These are phyloP conservation scores for Apiospora arundinis DNA, from an alignment of 2,329 filamentous ascomycete genomes.

Conservation along the genomic window DNA sequence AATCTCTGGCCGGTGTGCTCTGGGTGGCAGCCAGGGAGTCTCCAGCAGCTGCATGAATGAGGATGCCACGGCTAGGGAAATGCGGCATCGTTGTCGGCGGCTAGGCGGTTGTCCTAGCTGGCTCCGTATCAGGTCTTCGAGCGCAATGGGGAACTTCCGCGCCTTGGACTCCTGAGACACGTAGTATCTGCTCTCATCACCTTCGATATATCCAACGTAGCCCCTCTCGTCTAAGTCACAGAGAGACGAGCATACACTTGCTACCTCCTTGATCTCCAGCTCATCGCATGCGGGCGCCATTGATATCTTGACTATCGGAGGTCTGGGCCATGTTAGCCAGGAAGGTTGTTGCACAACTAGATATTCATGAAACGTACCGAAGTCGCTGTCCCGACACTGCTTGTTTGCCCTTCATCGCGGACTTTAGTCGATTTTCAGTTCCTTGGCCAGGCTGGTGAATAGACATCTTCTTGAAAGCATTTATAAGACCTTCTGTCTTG, in stretches of 20 bases:
- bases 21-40: conserved; percentile 30
- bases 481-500: not conserved
- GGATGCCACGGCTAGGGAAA: conserved; percentile 35
- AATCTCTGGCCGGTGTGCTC: not conserved
- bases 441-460: not conserved
- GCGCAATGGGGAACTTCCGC: not conserved
- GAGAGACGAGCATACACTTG: not conserved
- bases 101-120: conserved; percentile 20
- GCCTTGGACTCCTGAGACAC: not conserved
- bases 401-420: not conserved
- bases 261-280: not conserved
- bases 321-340: not conserved
- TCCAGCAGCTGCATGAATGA: conserved; percentile 37
- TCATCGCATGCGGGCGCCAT: not conserved
- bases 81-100: conserved; percentile 30
- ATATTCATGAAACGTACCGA: not conserved
- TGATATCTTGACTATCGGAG: not conserved
- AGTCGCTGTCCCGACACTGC: not conserved
- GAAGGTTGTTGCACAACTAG: too few relatives aligned
- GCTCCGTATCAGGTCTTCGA: not conserved
- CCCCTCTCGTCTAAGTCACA: not conserved
- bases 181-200: not conserved
- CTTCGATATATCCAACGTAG: not conserved
- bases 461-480: not conserved
- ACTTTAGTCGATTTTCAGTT: not conserved